phyloP scores from a whole-genome alignment of 768 basidiomycete genomes.

The Leccinellum albellum region DNA sequence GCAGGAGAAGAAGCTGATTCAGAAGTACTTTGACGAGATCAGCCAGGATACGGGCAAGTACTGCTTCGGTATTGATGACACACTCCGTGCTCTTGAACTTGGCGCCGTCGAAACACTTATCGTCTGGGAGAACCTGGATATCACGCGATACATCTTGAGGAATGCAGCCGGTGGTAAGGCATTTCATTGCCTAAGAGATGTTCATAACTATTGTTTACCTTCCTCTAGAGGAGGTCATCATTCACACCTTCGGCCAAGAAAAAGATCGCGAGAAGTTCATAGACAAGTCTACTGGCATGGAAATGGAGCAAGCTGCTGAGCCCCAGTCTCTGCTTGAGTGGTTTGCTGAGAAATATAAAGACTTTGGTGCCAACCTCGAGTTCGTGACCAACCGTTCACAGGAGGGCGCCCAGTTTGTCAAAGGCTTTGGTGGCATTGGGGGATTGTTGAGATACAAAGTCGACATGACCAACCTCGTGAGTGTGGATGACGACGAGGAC shows the following conservation, averaged over 20 bases:
- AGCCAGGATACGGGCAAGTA: slow-evolving; percentile 95
- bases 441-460: slow-evolving; percentile 96
- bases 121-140: slow-evolving; percentile 97
- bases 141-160: slow-evolving; percentile 80
- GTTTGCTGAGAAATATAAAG: slow-evolving; percentile 98
- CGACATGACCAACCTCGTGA: slow-evolving; percentile 80
- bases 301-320: slow-evolving; percentile 90
- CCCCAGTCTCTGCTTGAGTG: slow-evolving; percentile 91
- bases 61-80: slow-evolving; percentile 97
- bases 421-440: slow-evolving; percentile 97
- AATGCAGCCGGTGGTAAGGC: slow-evolving; percentile 83
- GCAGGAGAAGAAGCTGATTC: slow-evolving; percentile 96
- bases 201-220: neutral
- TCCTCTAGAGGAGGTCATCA: slow-evolving; percentile 70
- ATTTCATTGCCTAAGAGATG: slow-evolving; percentile 6
- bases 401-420: slow-evolving; percentile 97
- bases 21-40: slow-evolving; percentile 99
- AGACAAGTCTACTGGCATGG: slow-evolving; percentile 90
- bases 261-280: slow-evolving; percentile 93
- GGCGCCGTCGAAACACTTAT: slow-evolving; percentile 96
- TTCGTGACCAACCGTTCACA: slow-evolving; percentile 96
- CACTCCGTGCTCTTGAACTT: slow-evolving; percentile 91
- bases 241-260: slow-evolving; percentile 81
- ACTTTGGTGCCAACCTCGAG: slow-evolving; percentile 93
- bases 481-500: slow-evolving; percentile 74